Base-by-base conservation (phyloP, 2,329 filamentous ascomycete species). In the Drechmeria coniospora region DNA sequence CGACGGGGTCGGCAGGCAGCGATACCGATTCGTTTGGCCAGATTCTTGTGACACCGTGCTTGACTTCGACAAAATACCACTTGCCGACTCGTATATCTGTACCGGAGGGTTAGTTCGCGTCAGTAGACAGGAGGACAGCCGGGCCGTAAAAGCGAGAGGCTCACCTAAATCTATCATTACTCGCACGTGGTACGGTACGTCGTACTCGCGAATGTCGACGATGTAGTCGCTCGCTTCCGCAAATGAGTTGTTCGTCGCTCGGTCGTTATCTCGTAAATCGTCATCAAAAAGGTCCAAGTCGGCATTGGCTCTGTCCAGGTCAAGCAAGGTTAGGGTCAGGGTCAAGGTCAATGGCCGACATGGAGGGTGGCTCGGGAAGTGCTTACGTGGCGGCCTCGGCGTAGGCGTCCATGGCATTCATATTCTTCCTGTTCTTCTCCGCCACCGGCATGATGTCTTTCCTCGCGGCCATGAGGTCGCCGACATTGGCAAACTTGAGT, bases 161-260 rank as follows among this genome's bases (percentile, higher is more conserved):
- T 35, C 39, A 83, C 79, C 68, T 65, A 83, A 71, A 58, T 98
- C 90, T 59, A 98, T 98, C 56, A 92, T 81, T 59, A 98, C 87
- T 68, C 90, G 74, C 49, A 98, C 90, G 63, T 98, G 90, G 63
- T 98, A 98, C 39, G 90, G 92, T 45, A 98, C 92, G 57, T 98
- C 90, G 56, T 92, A 98, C 63, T 98, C 90, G 65, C 90, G 76
- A 52, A 98, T 92, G 68, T 98, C 92, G 59, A 94, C 71, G 66
- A 98, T 84, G 54, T 78, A 94, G 65, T 95, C 87, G 65, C 84
- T 93, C 33, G 87, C 84, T 54, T 95, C 86, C 42, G 76, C 65
- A 59, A 83, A 76, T 40, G 65, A 64, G 51, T 68, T 69, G 61
- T 77, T 84, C 59, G 66, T 63, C 68, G 77, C 74, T 75, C 68